A percentile compares a stretch with the other conserved stretches of the same genome.
These are phyloP conservation scores for Madurella mycetomatis DNA, from an alignment of 2,329 filamentous ascomycete species.

Conservation along the genomic window DNA sequence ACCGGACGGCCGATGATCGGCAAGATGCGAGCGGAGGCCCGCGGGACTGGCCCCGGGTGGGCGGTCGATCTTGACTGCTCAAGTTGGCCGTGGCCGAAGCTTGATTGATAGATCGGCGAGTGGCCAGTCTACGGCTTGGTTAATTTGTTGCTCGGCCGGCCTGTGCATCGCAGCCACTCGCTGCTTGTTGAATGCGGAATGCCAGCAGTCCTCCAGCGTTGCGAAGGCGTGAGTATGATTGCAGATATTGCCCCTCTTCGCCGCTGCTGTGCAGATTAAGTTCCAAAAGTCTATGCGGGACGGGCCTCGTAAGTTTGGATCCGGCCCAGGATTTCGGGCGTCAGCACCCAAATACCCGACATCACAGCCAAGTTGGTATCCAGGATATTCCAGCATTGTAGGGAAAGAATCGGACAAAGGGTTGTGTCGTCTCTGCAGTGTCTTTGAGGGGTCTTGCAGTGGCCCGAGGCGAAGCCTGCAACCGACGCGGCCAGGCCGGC, in stretches of 20 bases:
- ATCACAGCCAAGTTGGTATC: too few species aligned
- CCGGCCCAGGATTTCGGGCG: too few species aligned
- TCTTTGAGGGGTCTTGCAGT: neutral
- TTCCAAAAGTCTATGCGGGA: too few species aligned
- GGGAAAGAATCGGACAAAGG: neutral
- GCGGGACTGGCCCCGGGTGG: neutral
- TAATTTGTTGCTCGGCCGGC: too few species aligned
- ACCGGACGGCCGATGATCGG: neutral
- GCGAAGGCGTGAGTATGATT: too few species aligned
- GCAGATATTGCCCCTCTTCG: too few species aligned
- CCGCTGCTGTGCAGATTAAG: too few species aligned
- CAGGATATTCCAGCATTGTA: neutral
- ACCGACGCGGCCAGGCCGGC: neutral
- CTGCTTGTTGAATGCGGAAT: too few species aligned
- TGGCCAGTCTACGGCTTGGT: neutral
- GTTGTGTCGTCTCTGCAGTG: neutral
- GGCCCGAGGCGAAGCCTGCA: neutral
- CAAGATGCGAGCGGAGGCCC: neutral
- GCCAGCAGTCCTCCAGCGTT: too few species aligned
- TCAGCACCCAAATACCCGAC: too few species aligned
- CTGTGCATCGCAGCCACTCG: too few species aligned
- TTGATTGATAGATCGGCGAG: conserved; percentile 3
- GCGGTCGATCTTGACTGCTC: conserved; percentile 1
- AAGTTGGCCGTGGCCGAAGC: neutral
- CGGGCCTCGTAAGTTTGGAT: too few species aligned